Conservation (phyloP, 495 filamentous ascomycete species). For the Hypoxylon cercidicola region DNA sequence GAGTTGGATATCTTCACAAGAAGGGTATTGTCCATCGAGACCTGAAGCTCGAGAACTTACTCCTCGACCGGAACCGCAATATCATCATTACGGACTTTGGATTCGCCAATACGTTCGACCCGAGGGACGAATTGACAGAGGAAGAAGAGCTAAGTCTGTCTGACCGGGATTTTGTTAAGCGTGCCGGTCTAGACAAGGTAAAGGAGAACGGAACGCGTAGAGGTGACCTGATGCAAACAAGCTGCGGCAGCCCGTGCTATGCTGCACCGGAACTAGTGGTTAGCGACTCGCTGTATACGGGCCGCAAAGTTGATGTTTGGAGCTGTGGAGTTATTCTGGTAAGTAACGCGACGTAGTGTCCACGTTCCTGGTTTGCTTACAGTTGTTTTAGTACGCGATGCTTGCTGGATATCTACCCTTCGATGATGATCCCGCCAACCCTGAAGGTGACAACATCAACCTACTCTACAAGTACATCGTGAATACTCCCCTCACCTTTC, state of each 20-base stretch:
- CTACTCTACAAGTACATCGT: constrained; percentile 99
- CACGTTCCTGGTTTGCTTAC: constrained; percentile 34
- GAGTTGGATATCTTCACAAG: constrained; percentile 97
- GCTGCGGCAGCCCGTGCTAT: constrained; percentile 89
- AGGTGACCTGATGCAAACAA: constrained; percentile 85
- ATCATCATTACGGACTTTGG: constrained; percentile 99
- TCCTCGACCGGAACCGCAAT: constrained; percentile 95
- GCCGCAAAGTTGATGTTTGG: constrained; percentile 98
- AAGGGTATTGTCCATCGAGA: constrained; percentile 99
- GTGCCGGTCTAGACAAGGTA: constrained; percentile 74
- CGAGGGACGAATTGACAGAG: constrained; percentile 84
- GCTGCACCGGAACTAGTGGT: constrained; percentile 97
- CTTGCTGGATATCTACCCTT: constrained; percentile 98
- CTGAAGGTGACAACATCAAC: constrained; percentile 99
- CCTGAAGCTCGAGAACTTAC: constrained; percentile 94
- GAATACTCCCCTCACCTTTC: constrained; percentile 95
- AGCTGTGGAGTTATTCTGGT: constrained; percentile 99
- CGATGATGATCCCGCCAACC: constrained; percentile 98
- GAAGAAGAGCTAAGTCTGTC: constrained; percentile 89
- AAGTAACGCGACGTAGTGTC: constrained; percentile 53
- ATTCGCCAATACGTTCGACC: constrained; percentile 97
- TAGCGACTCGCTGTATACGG: constrained; percentile 96
- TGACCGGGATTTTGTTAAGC: constrained; percentile 85
- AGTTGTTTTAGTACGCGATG: constrained; percentile 88
- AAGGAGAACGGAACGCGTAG: constrained; percentile 67